Evolutionary conservation across 2,329 filamentous ascomycete species (phyloP), one percentile per base, ranked within the genome.

Genomic region (Fusarium sp.): DNA sequence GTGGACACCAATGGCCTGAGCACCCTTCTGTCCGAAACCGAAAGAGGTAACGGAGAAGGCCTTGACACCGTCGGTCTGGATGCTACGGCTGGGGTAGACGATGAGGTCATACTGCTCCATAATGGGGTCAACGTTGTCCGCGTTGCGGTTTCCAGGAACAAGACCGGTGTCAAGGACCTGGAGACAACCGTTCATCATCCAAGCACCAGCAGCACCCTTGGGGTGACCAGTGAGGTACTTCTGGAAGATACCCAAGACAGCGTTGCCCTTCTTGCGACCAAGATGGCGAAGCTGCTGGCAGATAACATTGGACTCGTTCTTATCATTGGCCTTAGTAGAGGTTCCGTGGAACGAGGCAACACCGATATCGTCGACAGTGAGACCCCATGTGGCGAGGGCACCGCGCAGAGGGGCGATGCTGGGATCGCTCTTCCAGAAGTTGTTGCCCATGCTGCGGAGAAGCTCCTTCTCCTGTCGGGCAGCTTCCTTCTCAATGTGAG

Each of bases 91-190:
- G 53, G 96, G 96, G 85, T 98, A 99, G 74, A 98, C 94, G 77
- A 99, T 97, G 86, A 98, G 93, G 82, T 99, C 96, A 78, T 96
- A 99, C 82, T 98, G 90, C 88, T 98, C 96, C 93, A 99, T 97
- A 77, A 95, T 89, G 81, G 95, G 91, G 82, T 99, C 96, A 63
- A 99, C 91, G 77, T 99, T 99, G 87, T 99, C 96, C 58, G 96
- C 96, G 79, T 99, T 99, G 80, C 95, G 93, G 87, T 99, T 99
- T 69, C 96, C 96, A 20, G 96, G 96, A 30, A 99, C 96, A 56
- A 99, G 88, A 80, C 96, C 96, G 58, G 90, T 92, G 87, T 98
- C 97, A 79, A 99, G 90, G 51, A 98, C 94, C 84, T 99, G 96
- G 82, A 99, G 87, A 83, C 94, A 96, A 75, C 96, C 96, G 87